A percentile compares a stretch with the other conserved stretches of the same genome.
Evolutionary conservation across 2,329 filamentous ascomycete genomes (phyloP).

Genomic region (Sarocladiaceae sp.): DNA sequence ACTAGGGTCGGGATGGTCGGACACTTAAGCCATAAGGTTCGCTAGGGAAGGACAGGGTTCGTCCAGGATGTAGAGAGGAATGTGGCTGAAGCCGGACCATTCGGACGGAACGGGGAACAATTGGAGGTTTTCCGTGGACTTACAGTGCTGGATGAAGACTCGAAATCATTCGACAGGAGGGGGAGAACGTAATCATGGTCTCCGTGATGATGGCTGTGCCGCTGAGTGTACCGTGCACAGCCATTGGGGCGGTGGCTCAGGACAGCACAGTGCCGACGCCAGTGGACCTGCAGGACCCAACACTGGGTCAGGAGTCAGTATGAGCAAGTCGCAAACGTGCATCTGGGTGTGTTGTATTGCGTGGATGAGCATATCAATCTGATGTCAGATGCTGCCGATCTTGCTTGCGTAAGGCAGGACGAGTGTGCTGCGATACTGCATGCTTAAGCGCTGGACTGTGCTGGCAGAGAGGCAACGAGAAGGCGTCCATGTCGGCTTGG

Average conservation of each 20-base stretch:
- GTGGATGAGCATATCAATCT: background rate
- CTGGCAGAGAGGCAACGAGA: too few relatives aligned
- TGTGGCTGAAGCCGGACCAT: too few relatives aligned
- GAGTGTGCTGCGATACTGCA: background rate
- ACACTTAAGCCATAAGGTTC: too few relatives aligned
- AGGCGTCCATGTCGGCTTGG: background rate
- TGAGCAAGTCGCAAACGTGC: background rate
- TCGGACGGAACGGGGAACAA: too few relatives aligned
- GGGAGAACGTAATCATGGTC: background rate
- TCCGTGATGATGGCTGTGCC: background rate
- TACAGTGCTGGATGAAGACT: too few relatives aligned
- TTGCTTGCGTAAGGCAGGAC: background rate
- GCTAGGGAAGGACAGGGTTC: too few relatives aligned
- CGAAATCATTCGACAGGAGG: too few relatives aligned
- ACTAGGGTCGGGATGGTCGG: too few relatives aligned
- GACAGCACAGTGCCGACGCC: background rate
- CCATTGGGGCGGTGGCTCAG: constrained; percentile 6
- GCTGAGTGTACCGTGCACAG: background rate
- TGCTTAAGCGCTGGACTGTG: background rate
- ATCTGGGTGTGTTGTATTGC: background rate
- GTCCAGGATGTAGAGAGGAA: too few relatives aligned
- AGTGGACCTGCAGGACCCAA: background rate
- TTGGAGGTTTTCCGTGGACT: too few relatives aligned
- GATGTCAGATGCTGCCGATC: constrained; percentile 5
- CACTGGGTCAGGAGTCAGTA: too few relatives aligned